phyloP scores from a whole-genome alignment of 2,329 filamentous ascomycete genomes.

The Stachybotrys chlorohalonatus region DNA sequence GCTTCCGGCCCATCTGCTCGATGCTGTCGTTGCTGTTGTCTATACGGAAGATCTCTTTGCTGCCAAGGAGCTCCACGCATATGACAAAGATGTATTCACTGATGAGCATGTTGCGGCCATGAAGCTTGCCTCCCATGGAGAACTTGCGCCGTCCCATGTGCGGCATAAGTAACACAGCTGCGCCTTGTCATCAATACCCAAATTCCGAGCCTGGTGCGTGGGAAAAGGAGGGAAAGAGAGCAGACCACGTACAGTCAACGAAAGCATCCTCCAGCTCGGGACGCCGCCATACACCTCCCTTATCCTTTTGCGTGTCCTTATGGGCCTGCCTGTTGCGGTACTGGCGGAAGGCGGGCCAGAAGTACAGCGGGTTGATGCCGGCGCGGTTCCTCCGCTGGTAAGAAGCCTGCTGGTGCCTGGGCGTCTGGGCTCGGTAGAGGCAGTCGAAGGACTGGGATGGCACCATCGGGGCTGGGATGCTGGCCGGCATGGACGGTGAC shows the following conservation, averaged over 20 bases:
- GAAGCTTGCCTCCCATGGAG: slow-evolving; percentile 52
- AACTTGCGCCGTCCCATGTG: slow-evolving; percentile 60
- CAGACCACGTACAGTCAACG: slow-evolving; percentile 47
- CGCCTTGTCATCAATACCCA: slow-evolving; percentile 9
- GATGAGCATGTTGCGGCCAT: slow-evolving; percentile 63
- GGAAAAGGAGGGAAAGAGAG: neutral
- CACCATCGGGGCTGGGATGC: slow-evolving; percentile 41
- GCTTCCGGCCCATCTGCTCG: slow-evolving; percentile 47
- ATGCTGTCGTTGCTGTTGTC: slow-evolving; percentile 34
- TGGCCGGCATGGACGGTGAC: slow-evolving; percentile 35
- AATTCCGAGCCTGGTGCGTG: neutral
- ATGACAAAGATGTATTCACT: slow-evolving; percentile 52
- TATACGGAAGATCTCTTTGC: slow-evolving; percentile 33
- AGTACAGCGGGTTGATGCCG: slow-evolving; percentile 49
- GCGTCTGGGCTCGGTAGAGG: slow-evolving; percentile 26
- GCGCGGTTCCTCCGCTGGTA: slow-evolving; percentile 25
- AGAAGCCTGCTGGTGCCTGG: slow-evolving; percentile 23
- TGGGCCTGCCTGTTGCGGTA: slow-evolving; percentile 58
- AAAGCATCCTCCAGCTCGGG: slow-evolving; percentile 57
- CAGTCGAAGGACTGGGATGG: slow-evolving; percentile 38
- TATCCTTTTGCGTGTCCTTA: slow-evolving; percentile 50
- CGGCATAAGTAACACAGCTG: slow-evolving; percentile 56
- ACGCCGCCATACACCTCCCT: slow-evolving; percentile 44
- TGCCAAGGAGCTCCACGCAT: slow-evolving; percentile 27
- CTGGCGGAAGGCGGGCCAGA: slow-evolving; percentile 53